phyloP scores from a whole-genome alignment of 2,329 filamentous ascomycete species.

The Plenodomus biglobosus region DNA sequence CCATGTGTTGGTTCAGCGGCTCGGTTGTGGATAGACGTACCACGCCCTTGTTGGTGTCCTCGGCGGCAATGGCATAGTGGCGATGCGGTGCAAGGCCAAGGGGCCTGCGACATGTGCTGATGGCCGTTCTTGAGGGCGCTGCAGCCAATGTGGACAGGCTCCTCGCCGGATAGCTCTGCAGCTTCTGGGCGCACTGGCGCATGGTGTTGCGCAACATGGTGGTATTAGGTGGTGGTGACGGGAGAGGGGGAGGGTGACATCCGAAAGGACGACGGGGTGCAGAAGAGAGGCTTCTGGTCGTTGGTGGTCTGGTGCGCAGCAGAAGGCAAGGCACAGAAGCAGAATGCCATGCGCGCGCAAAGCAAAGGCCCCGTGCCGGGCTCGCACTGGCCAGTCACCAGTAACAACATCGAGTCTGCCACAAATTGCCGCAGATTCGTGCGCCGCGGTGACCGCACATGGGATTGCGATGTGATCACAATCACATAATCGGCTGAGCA shows the following conservation, averaged over 20 bases:
- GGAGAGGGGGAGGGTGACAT: conserved; percentile 29
- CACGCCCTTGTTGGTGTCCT: conserved; percentile 63
- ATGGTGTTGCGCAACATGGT: conserved; percentile 74
- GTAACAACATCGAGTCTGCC: neutral
- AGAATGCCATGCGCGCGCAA: neutral
- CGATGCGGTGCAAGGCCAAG: conserved; percentile 53
- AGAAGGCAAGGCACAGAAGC: conserved; percentile 9
- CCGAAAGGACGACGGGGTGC: conserved; percentile 27
- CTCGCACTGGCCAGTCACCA: conserved; percentile 12
- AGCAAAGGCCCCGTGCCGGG: conserved; percentile 13
- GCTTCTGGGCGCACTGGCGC: conserved; percentile 65
- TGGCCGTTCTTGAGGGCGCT: conserved; percentile 43
- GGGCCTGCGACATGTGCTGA: conserved; percentile 52
- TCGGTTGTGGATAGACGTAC: conserved; percentile 46
- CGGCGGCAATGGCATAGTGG: conserved; percentile 60
- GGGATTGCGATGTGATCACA: neutral
- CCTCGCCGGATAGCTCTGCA: conserved; percentile 57
- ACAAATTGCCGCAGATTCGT: neutral
- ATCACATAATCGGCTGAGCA: no score
- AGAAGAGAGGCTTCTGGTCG: neutral
- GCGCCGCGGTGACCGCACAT: neutral
- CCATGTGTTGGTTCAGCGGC: neutral
- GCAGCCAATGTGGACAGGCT: conserved; percentile 47
- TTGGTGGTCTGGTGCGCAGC: neutral
- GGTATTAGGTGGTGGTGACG: conserved; percentile 27